Conservation (phyloP, 306 rosid species). For the Prunus mira region DNA sequence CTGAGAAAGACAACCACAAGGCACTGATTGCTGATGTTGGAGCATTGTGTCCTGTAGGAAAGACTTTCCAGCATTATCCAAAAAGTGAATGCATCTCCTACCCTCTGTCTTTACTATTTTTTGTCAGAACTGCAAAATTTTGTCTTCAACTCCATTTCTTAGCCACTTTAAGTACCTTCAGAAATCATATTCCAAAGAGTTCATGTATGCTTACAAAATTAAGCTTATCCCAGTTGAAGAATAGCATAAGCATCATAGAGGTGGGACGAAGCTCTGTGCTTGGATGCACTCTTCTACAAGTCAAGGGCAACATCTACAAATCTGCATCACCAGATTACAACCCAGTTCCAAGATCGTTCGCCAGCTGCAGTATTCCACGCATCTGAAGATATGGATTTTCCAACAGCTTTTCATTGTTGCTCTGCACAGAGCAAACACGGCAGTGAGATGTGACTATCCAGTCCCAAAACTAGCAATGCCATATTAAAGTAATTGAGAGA, state of each 20-base stretch:
- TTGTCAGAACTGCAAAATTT: slow-evolving; percentile 2
- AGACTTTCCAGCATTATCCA: slow-evolving; percentile 29
- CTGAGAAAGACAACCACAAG: slow-evolving; percentile 29
- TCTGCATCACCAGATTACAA: slow-evolving; percentile 47
- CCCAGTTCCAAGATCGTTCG: slow-evolving; percentile 80
- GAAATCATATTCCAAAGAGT: slow-evolving; percentile 28
- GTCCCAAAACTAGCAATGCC: neutral
- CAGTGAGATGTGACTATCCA: slow-evolving; percentile 14
- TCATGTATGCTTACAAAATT: slow-evolving; percentile 24
- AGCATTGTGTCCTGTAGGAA: slow-evolving; percentile 7
- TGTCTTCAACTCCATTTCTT: slow-evolving; percentile 12
- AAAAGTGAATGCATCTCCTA: slow-evolving; percentile 22
- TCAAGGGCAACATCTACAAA: slow-evolving; percentile 37
- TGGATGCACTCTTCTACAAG: slow-evolving; percentile 30
- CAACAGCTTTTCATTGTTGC: slow-evolving; percentile 95
- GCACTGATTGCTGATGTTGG: slow-evolving; percentile 18
- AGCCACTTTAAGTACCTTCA: slow-evolving; percentile 34
- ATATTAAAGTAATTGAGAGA: neutral
- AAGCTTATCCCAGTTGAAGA: slow-evolving; percentile 23
- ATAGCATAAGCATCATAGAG: slow-evolving; percentile 30
- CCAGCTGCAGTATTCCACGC: slow-evolving; percentile 98
- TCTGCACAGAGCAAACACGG: slow-evolving; percentile 45
- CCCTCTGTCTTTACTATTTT: neutral
- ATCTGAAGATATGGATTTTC: slow-evolving; percentile 99
- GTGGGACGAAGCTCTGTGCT: slow-evolving; percentile 19